Evolutionary conservation across 768 basidiomycete genomes (phyloP).

Genomic region (Pleurotus tuoliensis): DNA sequence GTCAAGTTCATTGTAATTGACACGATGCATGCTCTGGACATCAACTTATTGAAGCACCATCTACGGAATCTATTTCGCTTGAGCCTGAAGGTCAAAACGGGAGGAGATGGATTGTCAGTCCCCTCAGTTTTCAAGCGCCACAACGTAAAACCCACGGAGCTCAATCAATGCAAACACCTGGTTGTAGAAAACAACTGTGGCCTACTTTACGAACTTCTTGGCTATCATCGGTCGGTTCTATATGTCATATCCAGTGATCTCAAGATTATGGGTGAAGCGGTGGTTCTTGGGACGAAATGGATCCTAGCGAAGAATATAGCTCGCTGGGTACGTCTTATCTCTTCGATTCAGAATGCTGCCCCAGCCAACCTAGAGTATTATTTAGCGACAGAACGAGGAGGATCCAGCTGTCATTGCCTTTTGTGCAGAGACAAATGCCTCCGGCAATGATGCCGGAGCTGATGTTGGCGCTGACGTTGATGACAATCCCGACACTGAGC

Average conservation of each 20-base stretch:
- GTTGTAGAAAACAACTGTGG: no score
- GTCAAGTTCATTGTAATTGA: constrained; percentile 25
- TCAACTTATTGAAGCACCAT: constrained; percentile 24
- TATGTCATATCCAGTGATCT: no score
- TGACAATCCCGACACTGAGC: not conserved
- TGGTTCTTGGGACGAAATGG: constrained; percentile 20
- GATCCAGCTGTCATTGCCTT: not conserved
- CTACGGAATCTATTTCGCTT: constrained; percentile 14
- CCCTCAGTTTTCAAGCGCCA: no score
- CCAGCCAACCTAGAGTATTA: not conserved
- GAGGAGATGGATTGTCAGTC: no score
- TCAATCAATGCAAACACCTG: no score
- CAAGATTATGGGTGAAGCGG: no score
- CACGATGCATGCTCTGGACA: constrained; percentile 32
- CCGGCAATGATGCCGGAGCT: not conserved
- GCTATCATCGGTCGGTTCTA: no score
- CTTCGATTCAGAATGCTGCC: not conserved
- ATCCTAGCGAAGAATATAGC: constrained; percentile 18
- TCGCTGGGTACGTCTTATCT: constrained; percentile 16
- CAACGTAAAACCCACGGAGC: no score
- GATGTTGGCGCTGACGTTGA: not conserved
- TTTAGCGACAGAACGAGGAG: constrained; percentile 4
- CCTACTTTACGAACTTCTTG: no score
- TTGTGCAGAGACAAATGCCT: not conserved
- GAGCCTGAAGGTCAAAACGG: not conserved